Conservation (phyloP, 495 filamentous ascomycete species). For the Annulohypoxylon stygium region DNA sequence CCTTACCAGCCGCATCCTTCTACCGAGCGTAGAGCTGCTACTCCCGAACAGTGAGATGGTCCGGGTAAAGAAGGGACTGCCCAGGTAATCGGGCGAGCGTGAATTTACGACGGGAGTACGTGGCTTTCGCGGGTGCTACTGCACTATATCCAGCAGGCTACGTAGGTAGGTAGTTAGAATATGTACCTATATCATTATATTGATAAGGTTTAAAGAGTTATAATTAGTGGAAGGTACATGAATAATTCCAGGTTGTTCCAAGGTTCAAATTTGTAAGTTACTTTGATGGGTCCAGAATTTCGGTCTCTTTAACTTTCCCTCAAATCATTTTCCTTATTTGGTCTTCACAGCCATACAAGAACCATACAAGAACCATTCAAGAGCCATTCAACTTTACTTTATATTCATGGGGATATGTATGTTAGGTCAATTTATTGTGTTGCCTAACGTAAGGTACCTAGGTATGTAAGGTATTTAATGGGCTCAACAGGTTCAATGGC, state of each 20-base stretch:
- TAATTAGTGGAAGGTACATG: slow-evolving; percentile 12
- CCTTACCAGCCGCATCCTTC: slow-evolving; percentile 30
- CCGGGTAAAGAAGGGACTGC: slow-evolving; percentile 7
- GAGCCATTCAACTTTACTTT: slow-evolving; percentile 14
- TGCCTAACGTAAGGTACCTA: slow-evolving; percentile 23
- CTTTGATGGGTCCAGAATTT: slow-evolving; percentile 20
- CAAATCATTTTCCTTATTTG: slow-evolving; percentile 20
- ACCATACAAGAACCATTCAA: not conserved
- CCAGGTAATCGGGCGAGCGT: not conserved
- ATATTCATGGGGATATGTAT: not conserved
- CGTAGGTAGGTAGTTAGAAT: slow-evolving; percentile 17
- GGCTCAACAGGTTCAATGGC: too few relatives aligned
- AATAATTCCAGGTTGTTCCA: not conserved
- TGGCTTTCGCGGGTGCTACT: slow-evolving; percentile 26
- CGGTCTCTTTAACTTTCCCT: slow-evolving; percentile 15
- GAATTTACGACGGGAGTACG: slow-evolving; percentile 22
- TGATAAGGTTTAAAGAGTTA: slow-evolving; percentile 7
- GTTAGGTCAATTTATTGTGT: slow-evolving; percentile 17
- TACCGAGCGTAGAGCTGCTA: slow-evolving; percentile 13
- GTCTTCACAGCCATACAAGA: not conserved
- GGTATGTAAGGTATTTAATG: slow-evolving; percentile 21
- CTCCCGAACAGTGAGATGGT: slow-evolving; percentile 1
- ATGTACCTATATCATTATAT: slow-evolving; percentile 8
- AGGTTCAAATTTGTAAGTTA: slow-evolving; percentile 12
- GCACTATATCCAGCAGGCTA: not conserved